These are phyloP conservation scores for Leishmania mexicana DNA, from an alignment of 208 protist species.

Conservation along the genomic window DNA sequence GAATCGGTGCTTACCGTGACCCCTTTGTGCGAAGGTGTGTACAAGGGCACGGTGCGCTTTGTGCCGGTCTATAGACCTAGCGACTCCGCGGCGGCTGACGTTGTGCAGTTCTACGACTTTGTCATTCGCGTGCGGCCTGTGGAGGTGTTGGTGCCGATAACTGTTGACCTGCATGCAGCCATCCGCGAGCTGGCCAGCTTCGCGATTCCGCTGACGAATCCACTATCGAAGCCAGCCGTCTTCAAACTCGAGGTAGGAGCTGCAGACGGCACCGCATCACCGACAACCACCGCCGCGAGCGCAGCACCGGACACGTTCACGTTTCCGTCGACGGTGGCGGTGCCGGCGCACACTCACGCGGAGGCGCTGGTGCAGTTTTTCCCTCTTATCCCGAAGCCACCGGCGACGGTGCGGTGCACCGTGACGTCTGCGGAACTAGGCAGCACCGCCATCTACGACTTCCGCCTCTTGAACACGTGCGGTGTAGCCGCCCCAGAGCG, in stretches of 20 bases:
- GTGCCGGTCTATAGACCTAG: constrained; percentile 57
- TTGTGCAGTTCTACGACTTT: constrained; percentile 88
- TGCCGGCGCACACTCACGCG: constrained; percentile 60
- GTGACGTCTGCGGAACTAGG: constrained; percentile 88
- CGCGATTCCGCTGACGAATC: constrained; percentile 89
- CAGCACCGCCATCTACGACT: constrained; percentile 62
- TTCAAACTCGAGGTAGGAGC: constrained; percentile 67
- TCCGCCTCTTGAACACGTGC: constrained; percentile 66
- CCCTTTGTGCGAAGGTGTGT: constrained; percentile 82
- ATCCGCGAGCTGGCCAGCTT: constrained; percentile 80
- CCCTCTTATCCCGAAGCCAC: constrained; percentile 80
- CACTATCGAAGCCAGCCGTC: constrained; percentile 73
- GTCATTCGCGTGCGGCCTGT: constrained; percentile 52
- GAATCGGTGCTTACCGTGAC: constrained; percentile 84
- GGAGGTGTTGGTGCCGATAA: constrained; percentile 24
- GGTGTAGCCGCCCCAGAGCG: constrained; percentile 63
- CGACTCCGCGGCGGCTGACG: constrained; percentile 35
- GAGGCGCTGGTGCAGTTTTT: constrained; percentile 86
- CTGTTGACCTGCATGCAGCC: constrained; percentile 75
- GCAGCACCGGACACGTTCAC: constrained; percentile 46
- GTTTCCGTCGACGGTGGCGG: constrained; percentile 56
- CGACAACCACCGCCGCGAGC: neutral
- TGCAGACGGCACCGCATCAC: constrained; percentile 31
- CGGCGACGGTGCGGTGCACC: constrained; percentile 61
- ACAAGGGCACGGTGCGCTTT: constrained; percentile 67